Conservation (phyloP, 164 flowering plant genomes). For the Vitis rupestris region DNA sequence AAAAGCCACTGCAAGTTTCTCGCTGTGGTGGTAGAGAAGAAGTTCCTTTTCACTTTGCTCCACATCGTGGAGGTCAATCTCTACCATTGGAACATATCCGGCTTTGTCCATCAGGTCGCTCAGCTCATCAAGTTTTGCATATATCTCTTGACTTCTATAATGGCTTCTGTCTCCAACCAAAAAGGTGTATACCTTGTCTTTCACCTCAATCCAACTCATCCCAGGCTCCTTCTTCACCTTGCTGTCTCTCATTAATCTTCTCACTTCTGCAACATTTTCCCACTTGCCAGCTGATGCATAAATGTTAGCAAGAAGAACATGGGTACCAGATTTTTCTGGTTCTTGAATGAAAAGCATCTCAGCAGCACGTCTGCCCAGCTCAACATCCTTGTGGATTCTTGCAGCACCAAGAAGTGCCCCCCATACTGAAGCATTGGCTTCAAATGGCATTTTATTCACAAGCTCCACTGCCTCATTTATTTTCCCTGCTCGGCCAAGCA, state of each 20-base stretch:
- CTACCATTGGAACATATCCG: constrained; percentile 63
- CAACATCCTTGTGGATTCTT: constrained; percentile 48
- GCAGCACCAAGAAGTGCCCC: constrained; percentile 75
- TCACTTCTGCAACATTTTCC: constrained; percentile 47
- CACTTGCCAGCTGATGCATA: constrained; percentile 68
- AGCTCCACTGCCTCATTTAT: constrained; percentile 52
- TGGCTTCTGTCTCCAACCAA: constrained; percentile 60
- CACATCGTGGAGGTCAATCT: constrained; percentile 58
- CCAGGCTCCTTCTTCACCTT: constrained; percentile 69
- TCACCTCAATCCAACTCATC: constrained; percentile 69
- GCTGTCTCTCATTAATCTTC: constrained; percentile 51
- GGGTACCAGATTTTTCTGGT: constrained; percentile 63
- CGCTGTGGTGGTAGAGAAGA: constrained; percentile 55
- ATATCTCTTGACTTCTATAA: constrained; percentile 46
- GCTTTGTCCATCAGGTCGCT: constrained; percentile 38
- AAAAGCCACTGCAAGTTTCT: constrained; percentile 68
- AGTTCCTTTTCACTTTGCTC: constrained; percentile 46
- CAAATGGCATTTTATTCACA: constrained; percentile 51
- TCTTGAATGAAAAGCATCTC: constrained; percentile 50
- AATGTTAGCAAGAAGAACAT: constrained; percentile 60
- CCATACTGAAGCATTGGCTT: constrained; percentile 57
- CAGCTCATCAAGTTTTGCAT: constrained; percentile 57
- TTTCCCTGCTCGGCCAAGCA: constrained; percentile 64
- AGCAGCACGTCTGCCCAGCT: constrained; percentile 55
- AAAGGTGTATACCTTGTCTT: constrained; percentile 54